Evolutionary conservation across 106 monocot genomes (phyloP).

Genomic region (Triglochin maritima): DNA sequence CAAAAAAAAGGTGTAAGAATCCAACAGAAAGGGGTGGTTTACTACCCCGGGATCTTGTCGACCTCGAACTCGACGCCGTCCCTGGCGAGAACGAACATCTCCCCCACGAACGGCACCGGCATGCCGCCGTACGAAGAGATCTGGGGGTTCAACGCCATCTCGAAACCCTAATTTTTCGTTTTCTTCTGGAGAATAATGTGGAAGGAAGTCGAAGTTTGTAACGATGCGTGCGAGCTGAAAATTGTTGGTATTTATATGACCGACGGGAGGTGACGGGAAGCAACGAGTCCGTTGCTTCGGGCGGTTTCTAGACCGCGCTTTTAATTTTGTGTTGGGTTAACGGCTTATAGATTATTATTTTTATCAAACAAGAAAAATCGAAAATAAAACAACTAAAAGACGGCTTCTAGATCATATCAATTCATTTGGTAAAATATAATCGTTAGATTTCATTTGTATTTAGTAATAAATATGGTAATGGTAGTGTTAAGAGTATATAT

Average conservation of each 20-base stretch:
- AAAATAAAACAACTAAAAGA: too few relatives aligned
- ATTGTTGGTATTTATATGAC: not conserved
- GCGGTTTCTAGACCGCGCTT: not conserved
- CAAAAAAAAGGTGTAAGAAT: constrained; percentile 1
- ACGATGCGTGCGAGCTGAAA: not conserved
- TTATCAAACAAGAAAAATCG: too few relatives aligned
- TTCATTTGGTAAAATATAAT: too few relatives aligned
- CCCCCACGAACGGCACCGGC: constrained; percentile 75
- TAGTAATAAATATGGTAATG: too few relatives aligned
- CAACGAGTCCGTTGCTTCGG: not conserved
- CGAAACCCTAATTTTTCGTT: not conserved
- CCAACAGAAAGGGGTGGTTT: not conserved
- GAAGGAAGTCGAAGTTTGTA: not conserved
- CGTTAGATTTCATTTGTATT: too few relatives aligned
- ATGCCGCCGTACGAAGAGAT: constrained; percentile 42
- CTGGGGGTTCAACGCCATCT: constrained; percentile 81
- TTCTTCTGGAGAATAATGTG: not conserved
- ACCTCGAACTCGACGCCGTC: constrained; percentile 70
- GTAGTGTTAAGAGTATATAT: too few relatives aligned
- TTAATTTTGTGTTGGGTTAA: too few relatives aligned
- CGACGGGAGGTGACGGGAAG: not conserved
- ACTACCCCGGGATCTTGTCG: constrained; percentile 49
- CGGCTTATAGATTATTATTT: too few relatives aligned
- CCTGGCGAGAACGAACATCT: constrained; percentile 56
- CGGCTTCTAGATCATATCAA: too few relatives aligned